These are phyloP conservation scores for Ustilago shanxiensis DNA, from an alignment of 1,284 basidiomycete genomes.

Conservation along the genomic window DNA sequence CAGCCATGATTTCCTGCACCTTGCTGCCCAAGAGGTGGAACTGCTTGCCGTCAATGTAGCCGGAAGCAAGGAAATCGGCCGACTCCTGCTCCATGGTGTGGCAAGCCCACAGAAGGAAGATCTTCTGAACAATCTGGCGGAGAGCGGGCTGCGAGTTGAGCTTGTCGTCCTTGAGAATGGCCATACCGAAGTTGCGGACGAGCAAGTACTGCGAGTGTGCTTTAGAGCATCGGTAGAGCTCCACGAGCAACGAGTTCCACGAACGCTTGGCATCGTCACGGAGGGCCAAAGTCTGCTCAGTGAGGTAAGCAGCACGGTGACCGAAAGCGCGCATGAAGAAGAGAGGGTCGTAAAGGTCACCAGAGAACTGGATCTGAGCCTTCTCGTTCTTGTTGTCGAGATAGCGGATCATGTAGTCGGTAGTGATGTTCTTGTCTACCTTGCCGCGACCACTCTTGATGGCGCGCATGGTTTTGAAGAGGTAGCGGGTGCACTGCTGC, in stretches of 20 bases:
- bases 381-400: constrained; percentile 65
- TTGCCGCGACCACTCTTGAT: constrained; percentile 56
- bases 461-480: constrained; percentile 69
- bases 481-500: constrained; percentile 70
- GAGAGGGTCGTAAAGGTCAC: constrained; percentile 65
- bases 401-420: constrained; percentile 70
- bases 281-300: constrained; percentile 69
- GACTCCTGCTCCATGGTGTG: constrained; percentile 66
- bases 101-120: constrained; percentile 58
- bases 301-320: constrained; percentile 70
- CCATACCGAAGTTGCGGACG: constrained; percentile 71
- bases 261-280: constrained; percentile 69
- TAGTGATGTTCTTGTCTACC: constrained; percentile 63
- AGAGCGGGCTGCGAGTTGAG: constrained; percentile 69
- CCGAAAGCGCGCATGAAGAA: constrained; percentile 70
- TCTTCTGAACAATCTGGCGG: constrained; percentile 69
- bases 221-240: constrained; percentile 70
- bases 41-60: constrained; percentile 69
- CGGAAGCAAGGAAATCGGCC: constrained; percentile 70
- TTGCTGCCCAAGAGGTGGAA: constrained; percentile 67
- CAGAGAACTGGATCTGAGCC: constrained; percentile 56
- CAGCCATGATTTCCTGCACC: constrained; percentile 69
- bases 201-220: constrained; percentile 59
- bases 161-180: constrained; percentile 69
- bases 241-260: constrained; percentile 70